A percentile compares a stretch with the other conserved stretches of the same genome.
Conservation (phyloP, 2,329 filamentous ascomycete species). For the Zasmidium cellare region DNA sequence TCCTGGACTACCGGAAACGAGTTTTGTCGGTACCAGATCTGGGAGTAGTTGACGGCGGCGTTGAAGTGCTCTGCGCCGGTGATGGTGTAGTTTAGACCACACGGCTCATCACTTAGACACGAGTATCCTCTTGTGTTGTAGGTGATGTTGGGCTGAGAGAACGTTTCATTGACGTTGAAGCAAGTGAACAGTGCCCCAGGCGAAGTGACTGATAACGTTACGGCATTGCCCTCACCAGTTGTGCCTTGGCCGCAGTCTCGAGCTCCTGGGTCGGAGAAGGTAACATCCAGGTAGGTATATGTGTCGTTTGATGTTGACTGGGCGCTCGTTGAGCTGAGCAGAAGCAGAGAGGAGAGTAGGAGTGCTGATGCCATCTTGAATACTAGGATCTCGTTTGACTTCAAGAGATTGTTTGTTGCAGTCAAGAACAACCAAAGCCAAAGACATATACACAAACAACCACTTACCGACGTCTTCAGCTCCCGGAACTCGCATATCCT, state of each 20-base stretch:
- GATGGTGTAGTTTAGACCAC: constrained; percentile 1
- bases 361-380: background rate
- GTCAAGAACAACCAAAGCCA: no score
- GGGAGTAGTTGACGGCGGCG: background rate
- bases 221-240: constrained; percentile 1
- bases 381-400: background rate
- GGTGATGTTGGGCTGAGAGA: background rate
- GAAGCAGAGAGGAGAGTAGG: background rate
- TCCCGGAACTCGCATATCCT: background rate
- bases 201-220: background rate
- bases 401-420: no score
- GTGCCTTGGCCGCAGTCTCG: constrained; percentile 1
- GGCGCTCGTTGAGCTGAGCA: background rate
- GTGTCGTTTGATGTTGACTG: background rate
- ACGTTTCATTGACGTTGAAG: background rate
- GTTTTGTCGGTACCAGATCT: background rate
- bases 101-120: background rate
- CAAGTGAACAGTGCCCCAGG: background rate
- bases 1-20: background rate
- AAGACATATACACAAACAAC: background rate
- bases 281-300: background rate
- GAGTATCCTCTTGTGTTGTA: background rate
- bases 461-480: background rate
- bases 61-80: background rate
- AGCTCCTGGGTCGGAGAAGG: background rate